phyloP scores from a whole-genome alignment of 169 alveolate genomes.

The Ichthyophthirius multifiliis region DNA sequence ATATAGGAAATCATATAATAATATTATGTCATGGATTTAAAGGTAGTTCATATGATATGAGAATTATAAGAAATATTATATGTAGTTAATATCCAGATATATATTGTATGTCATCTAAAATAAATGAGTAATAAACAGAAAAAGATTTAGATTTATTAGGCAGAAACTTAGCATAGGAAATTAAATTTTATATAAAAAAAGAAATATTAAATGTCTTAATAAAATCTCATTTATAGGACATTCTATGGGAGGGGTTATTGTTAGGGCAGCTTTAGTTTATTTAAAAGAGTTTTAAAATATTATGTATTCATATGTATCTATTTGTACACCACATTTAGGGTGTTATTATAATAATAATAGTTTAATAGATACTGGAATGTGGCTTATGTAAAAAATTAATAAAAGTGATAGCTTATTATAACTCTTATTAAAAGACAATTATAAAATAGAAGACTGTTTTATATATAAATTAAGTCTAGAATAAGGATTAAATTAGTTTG shows the following conservation, averaged over 20 bases:
- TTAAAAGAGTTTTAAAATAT: constrained; percentile 70
- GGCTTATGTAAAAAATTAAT: constrained; percentile 76
- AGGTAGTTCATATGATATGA: constrained; percentile 90
- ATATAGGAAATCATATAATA: constrained; percentile 74
- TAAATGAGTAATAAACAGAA: constrained; percentile 91
- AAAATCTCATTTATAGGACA: constrained; percentile 90
- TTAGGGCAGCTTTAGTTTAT: constrained; percentile 92
- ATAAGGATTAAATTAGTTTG: constrained; percentile 80
- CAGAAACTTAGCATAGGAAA: constrained; percentile 77
- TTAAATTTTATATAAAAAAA: constrained; percentile 59
- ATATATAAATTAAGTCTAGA: constrained; percentile 65
- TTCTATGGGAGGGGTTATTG: constrained; percentile 93
- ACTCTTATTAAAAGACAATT: constrained; percentile 65
- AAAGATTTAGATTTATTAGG: constrained; percentile 87
- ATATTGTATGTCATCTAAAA: constrained; percentile 74
- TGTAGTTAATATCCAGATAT: constrained; percentile 80
- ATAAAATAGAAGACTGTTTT: constrained; percentile 66
- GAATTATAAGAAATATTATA: constrained; percentile 84
- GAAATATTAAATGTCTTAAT: constrained; percentile 64
- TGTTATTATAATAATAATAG: constrained; percentile 81
- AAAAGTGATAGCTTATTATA: constrained; percentile 64
- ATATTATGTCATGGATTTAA: constrained; percentile 94
- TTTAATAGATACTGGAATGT: constrained; percentile 85
- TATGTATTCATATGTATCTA: constrained; percentile 80
- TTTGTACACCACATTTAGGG: constrained; percentile 94